Percentiles rank a stretch among this genome's conserved stretches.
Evolutionary conservation across 2,329 filamentous ascomycete genomes (phyloP).

Genomic region (Cladosporium sp.): DNA sequence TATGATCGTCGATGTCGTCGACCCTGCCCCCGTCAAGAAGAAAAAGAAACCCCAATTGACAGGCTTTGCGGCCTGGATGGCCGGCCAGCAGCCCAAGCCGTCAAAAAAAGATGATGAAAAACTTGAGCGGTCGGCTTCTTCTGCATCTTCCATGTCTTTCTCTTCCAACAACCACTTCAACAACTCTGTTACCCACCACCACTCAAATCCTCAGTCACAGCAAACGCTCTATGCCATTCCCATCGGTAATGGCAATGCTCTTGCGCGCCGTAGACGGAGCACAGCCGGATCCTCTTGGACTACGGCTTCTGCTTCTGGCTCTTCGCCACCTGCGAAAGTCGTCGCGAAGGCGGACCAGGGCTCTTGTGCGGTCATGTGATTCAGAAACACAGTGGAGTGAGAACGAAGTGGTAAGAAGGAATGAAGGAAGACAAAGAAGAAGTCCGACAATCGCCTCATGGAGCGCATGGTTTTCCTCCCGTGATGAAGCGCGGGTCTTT

Average conservation of each 20-base stretch:
- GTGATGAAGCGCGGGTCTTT: slow-evolving; percentile 24
- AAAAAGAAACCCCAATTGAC: slow-evolving; percentile 24
- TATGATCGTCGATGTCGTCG: slow-evolving; percentile 9
- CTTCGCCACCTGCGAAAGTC: slow-evolving; percentile 1
- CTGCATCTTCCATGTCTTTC: too few relatives aligned
- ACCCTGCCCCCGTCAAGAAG: slow-evolving; percentile 14
- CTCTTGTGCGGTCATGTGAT: slow-evolving; percentile 12
- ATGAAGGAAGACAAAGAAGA: not conserved
- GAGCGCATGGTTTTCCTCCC: slow-evolving; percentile 28
- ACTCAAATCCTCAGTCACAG: not conserved
- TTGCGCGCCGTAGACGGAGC: not conserved
- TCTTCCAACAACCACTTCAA: not conserved
- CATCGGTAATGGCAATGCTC: not conserved
- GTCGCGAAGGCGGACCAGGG: slow-evolving; percentile 4
- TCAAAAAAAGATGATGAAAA: slow-evolving; percentile 22
- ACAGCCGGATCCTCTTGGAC: slow-evolving; percentile 8
- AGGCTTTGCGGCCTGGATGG: slow-evolving; percentile 27
- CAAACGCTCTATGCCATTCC: not conserved
- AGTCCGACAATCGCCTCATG: slow-evolving; percentile 16
- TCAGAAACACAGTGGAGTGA: too few relatives aligned
- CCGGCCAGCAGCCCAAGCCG: slow-evolving; percentile 17
- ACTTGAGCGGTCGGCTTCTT: slow-evolving; percentile 15
- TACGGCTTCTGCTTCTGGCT: not conserved
- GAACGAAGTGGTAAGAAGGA: too few relatives aligned
- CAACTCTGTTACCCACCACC: not conserved